phyloP scores from a whole-genome alignment of 257 asterid genomes.

The Cordia subcordata region DNA sequence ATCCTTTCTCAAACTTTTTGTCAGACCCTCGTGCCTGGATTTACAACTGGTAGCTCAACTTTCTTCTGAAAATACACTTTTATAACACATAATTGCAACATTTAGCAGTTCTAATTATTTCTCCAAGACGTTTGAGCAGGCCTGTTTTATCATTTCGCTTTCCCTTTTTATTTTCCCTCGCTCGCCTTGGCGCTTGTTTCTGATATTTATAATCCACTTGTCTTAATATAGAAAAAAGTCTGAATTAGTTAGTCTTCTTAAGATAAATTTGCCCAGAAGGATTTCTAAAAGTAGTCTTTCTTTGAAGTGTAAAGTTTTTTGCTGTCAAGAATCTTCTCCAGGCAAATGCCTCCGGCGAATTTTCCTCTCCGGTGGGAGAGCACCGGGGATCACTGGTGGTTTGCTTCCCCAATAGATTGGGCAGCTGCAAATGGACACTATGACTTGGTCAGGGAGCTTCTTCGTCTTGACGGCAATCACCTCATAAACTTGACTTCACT shows the following conservation, averaged over 20 bases:
- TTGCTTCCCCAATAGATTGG: conserved; percentile 92
- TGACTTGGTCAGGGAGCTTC: conserved; percentile 81
- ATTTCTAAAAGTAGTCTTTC: conserved; percentile 4
- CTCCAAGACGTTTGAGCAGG: no score
- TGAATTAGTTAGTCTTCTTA: conserved; percentile 11
- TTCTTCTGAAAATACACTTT: no score
- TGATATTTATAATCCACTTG: no score
- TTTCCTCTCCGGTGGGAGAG: conserved; percentile 98
- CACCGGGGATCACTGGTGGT: conserved; percentile 99
- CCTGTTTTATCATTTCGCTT: no score
- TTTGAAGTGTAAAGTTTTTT: conserved; percentile 10
- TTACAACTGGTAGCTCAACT: no score
- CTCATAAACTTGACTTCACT: conserved; percentile 83
- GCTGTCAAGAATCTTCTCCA: not conserved
- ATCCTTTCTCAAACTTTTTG: not conserved
- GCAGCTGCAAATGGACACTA: conserved; percentile 98
- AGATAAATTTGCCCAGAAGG: conserved; percentile 22
- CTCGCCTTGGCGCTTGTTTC: no score
- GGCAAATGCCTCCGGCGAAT: conserved; percentile 57
- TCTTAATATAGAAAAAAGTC: no score
- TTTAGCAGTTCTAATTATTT: no score
- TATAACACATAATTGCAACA: no score
- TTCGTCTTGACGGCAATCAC: conserved; percentile 88
- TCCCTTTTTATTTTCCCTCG: no score
- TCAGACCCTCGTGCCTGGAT: conserved; percentile 15